Conservation (phyloP, 2,329 filamentous ascomycete species). For the Trichoderma sp. region DNA sequence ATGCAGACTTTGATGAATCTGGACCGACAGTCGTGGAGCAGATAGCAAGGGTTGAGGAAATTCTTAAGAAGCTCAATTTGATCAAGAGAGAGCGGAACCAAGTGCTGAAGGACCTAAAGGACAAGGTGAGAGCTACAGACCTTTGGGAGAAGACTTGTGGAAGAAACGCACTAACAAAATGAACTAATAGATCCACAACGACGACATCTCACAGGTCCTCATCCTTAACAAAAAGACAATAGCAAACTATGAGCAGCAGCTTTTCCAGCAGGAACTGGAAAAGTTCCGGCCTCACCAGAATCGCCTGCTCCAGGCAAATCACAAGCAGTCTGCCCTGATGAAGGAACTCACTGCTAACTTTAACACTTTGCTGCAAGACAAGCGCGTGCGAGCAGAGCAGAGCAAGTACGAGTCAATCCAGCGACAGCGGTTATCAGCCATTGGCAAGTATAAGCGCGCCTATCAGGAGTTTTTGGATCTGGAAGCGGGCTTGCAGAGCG, state of each 20-base stretch:
- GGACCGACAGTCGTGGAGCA: conserved; percentile 83
- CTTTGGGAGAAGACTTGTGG: neutral
- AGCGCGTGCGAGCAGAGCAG: conserved; percentile 88
- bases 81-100: conserved; percentile 91
- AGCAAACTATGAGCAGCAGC: conserved; percentile 83
- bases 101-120: conserved; percentile 93
- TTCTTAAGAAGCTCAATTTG: conserved; percentile 86
- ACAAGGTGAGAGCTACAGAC: conserved; percentile 68
- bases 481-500: conserved; percentile 79
- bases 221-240: conserved; percentile 98
- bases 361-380: conserved; percentile 87
- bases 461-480: conserved; percentile 93
- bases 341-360: conserved; percentile 91
- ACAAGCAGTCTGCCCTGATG: conserved; percentile 92
- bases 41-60: conserved; percentile 83
- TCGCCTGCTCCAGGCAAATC: conserved; percentile 85
- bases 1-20: conserved; percentile 85
- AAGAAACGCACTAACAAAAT: conserved; percentile 29
- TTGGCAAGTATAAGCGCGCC: conserved; percentile 85
- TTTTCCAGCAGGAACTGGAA: conserved; percentile 96
- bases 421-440: conserved; percentile 75
- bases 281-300: conserved; percentile 95
- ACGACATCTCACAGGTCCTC: conserved; percentile 95
- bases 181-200: conserved; percentile 73
- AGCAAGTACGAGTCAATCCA: conserved; percentile 91